Evolutionary conservation across 31 red algal genomes (phyloP).

Genomic region (Odonthalia washingtoniensis): DNA sequence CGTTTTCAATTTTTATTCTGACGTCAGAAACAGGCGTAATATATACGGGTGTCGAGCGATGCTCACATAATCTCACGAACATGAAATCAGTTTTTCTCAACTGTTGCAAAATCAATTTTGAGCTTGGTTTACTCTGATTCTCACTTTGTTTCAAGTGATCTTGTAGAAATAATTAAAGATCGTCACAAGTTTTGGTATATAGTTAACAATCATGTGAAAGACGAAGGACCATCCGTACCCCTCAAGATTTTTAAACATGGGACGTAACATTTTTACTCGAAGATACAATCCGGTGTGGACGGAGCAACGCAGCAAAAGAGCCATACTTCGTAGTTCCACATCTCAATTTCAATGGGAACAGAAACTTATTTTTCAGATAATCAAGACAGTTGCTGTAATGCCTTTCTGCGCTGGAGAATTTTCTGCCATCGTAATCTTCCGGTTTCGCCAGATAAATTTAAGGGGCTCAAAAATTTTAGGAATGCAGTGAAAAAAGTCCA

Average conservation of each 20-base stretch:
- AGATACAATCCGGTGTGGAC: slow-evolving; percentile 39
- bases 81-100: too few species aligned
- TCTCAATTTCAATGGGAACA: slow-evolving; percentile 58
- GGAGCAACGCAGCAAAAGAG: slow-evolving; percentile 43
- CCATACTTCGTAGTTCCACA: slow-evolving; percentile 38
- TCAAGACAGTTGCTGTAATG: slow-evolving; percentile 48
- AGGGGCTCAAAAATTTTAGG: slow-evolving; percentile 18
- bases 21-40: too few species aligned
- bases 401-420: slow-evolving; percentile 45
- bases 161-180: too few species aligned
- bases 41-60: too few species aligned
- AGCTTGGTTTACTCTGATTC: background rate
- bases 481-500: slow-evolving; percentile 48
- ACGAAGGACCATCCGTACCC: too few species aligned
- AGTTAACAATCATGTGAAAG: too few species aligned
- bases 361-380: slow-evolving; percentile 36
- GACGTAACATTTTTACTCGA: too few species aligned
- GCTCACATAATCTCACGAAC: too few species aligned
- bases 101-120: background rate
- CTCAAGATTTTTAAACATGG: too few species aligned
- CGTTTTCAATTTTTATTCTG: too few species aligned
- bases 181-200: too few species aligned
- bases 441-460: slow-evolving; percentile 26
- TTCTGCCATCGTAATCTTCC: slow-evolving; percentile 47
- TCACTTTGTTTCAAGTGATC: background rate